Conservation (phyloP, 495 filamentous ascomycete species). For the Neurospora sp. region DNA sequence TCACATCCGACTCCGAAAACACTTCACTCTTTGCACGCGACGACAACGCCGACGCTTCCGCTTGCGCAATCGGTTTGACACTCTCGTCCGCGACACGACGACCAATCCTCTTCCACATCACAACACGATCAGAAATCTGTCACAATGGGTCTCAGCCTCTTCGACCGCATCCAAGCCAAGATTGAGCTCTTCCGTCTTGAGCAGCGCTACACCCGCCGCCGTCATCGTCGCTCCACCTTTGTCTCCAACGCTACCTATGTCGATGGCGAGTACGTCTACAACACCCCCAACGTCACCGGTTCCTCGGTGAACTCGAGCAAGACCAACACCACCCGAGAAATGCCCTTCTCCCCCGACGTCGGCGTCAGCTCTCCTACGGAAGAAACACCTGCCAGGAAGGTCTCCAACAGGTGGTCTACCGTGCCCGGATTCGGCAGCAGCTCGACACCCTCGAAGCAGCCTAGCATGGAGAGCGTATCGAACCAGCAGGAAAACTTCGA, state of each 20-base stretch:
- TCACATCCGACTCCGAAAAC: neutral
- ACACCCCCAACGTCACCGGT: constrained; percentile 39
- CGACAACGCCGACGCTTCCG: neutral
- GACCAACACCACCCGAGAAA: constrained; percentile 12
- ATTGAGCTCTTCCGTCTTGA: constrained; percentile 87
- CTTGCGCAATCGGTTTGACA: neutral
- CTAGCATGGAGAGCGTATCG: neutral
- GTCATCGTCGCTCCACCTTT: constrained; percentile 72
- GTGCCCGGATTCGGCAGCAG: constrained; percentile 38
- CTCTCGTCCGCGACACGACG: neutral
- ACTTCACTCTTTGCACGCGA: neutral
- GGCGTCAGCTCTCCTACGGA: constrained; percentile 4
- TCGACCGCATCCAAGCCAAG: constrained; percentile 48
- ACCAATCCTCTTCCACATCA: neutral
- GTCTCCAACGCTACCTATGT: constrained; percentile 79
- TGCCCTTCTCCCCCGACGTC: constrained; percentile 3
- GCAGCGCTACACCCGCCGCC: constrained; percentile 80
- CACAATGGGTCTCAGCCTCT: constrained; percentile 31
- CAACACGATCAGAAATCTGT: neutral
- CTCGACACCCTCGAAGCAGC: neutral
- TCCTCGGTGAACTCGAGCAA: constrained; percentile 32
- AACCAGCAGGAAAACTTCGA: neutral
- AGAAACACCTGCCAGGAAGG: constrained; percentile 17
- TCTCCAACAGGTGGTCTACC: constrained; percentile 34
- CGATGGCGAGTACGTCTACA: constrained; percentile 84